Evolutionary conservation across 768 basidiomycete species (phyloP).

Genomic region (Rhizopogon vinicolor): DNA sequence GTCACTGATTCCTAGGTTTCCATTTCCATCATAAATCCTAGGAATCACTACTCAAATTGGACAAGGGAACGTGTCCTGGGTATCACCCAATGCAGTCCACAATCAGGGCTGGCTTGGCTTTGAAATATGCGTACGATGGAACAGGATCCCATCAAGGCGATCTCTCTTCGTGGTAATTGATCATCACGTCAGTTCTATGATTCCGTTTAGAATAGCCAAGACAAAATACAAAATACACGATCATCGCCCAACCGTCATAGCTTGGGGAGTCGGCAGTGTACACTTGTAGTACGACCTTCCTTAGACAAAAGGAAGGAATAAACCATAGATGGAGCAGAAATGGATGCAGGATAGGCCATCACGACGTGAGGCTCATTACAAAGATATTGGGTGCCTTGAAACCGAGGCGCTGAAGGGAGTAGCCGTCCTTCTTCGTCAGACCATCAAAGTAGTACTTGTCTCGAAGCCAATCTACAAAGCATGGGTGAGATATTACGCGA

Average conservation of each 20-base stretch:
- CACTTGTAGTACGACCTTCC: background rate
- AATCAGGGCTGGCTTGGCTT: no score
- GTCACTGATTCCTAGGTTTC: constrained; percentile 1
- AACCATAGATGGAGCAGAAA: constrained; percentile 6
- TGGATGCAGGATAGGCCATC: constrained; percentile 12
- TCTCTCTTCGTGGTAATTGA: background rate
- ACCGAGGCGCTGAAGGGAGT: constrained; percentile 57
- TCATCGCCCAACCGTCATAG: background rate
- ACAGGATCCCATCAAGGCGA: background rate
- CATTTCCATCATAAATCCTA: background rate
- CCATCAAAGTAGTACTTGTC: constrained; percentile 71
- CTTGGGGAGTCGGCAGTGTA: background rate
- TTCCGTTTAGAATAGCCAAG: background rate
- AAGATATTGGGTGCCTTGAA: constrained; percentile 79
- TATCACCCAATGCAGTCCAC: background rate
- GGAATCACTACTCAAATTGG: constrained; percentile 1
- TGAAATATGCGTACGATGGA: no score
- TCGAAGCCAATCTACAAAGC: constrained; percentile 64
- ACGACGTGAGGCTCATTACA: constrained; percentile 59
- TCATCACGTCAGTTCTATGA: background rate
- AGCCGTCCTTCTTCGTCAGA: constrained; percentile 54
- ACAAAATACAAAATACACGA: no score
- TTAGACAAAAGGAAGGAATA: background rate
- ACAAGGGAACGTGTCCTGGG: background rate
- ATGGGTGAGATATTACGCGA: constrained; percentile 1